Evolutionary conservation across 2,329 filamentous ascomycete genomes (phyloP), one percentile per base, ranked within the genome.

Genomic region (Ophiostoma ips): DNA sequence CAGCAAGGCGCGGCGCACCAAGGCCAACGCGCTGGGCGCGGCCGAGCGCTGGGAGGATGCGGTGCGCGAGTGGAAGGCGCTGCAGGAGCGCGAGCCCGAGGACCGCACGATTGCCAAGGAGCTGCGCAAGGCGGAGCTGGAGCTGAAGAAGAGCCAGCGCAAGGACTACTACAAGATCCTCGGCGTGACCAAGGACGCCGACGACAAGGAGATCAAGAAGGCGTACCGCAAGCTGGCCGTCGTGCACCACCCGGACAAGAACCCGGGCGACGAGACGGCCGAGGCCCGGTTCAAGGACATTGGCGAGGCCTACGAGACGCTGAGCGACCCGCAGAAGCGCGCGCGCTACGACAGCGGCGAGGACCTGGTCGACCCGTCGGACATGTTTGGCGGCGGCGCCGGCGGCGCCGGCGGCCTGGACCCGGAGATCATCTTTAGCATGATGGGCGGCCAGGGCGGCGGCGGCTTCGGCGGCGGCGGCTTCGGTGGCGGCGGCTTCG

Each of bases 121-220:
- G 60, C 79, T 96, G 41, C 83, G 86, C 51, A 85, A 83, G 60
- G 92, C 90, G 1, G 90, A 98, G 69, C 71, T 95, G 24, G 92
- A 98, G 69, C 71, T 96, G 55, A 98, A 98, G 81, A 96, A 96
- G 81, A 85, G 84, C 65, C 84, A 90, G 68, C 77, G 92, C 55
- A 98, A 98, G 68, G 92, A 98, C 63, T 96, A 95, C 70, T 98
- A 98, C 73, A 95, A 95, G 77, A 95, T 96, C 57, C 79, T 98
- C 49, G 85, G 83, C 6, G 71, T 98, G 9, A 72, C 84, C 52
- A 96, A 95, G 73, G 84, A 89, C 55, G 88, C 88, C 35, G 77
- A 77, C 37, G 87, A 94, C 19, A 73, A 73, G 51, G 80, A 92
- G 50, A 92, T 98, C 71, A 98, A 96, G 76, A 90, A 89, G 71